A percentile compares a stretch with the other conserved stretches of the same genome.
These are phyloP conservation scores for Acmispon strigosus DNA, from an alignment of 306 rosid genomes.

Conservation along the genomic window DNA sequence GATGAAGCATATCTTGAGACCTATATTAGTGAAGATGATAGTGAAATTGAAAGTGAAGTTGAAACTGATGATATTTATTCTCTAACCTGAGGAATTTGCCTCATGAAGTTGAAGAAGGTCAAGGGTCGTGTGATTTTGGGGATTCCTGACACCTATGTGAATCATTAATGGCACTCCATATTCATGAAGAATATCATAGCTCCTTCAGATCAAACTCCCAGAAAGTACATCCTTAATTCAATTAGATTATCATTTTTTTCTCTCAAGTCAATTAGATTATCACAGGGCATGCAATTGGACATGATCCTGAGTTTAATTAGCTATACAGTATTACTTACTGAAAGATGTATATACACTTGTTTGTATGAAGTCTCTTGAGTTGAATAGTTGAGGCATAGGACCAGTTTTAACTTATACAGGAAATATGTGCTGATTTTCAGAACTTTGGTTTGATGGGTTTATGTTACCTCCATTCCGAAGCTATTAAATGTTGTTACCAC, in stretches of 20 bases:
- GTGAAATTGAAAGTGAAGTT: conserved; percentile 34
- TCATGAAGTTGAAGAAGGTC: conserved; percentile 26
- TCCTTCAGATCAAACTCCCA: conserved; percentile 6
- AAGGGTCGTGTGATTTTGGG: conserved; percentile 11
- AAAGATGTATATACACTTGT: conserved; percentile 7
- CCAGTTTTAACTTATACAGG: not conserved
- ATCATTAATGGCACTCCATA: not conserved
- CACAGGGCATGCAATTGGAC: conserved; percentile 1
- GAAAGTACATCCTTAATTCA: conserved; percentile 1
- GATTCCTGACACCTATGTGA: not conserved
- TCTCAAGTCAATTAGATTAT: conserved; percentile 8
- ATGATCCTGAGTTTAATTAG: not conserved
- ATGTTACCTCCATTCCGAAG: too few relatives aligned
- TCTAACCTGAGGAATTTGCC: conserved; percentile 26
- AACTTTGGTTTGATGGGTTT: not conserved
- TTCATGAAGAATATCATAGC: not conserved
- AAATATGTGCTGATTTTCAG: not conserved
- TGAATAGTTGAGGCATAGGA: not conserved
- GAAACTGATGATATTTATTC: conserved; percentile 27
- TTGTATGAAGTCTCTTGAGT: not conserved
- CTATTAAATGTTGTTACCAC: too few relatives aligned
- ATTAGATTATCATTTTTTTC: conserved; percentile 8
- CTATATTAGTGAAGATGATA: conserved; percentile 24
- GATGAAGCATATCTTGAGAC: conserved; percentile 50
- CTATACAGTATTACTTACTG: not conserved